Base-by-base conservation (phyloP, 805 yeast species). In the Pichia membranifaciens region DNA sequence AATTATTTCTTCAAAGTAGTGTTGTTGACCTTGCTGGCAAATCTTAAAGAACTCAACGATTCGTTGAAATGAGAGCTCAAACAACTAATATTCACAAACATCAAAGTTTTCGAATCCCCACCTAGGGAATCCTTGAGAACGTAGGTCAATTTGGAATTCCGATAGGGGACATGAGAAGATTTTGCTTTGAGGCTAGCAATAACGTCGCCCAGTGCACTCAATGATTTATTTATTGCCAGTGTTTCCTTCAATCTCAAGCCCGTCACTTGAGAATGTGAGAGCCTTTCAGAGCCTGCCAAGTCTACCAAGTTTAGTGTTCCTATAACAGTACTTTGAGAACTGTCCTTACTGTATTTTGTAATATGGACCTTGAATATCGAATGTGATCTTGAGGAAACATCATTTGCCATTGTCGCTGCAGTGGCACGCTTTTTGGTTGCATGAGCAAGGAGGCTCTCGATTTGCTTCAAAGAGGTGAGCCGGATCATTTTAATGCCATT, bases 221-320 rank as follows among this genome's bases (percentile, higher is more conserved):
- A 71, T 7, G 96, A 88, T 62, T 81, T 85, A 66, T 91, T 91
- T 49, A 91, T 91, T 8, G 89, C 78, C 58, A 85, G 91, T 0
- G 98, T 90, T 64, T 91, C 99, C 53, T 78, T 77, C 23, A 91
- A 68, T 42, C 97, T 67, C 12, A 82, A 86, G 0, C 97, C 97
- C 1, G 77, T 75, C 0, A 80, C 95, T 57, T 82, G 85, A 0
- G 96, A 85, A 16, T 77, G 73, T 9, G 81, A 64, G 15, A 90
- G 70, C 48, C 98, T 72, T 67, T 91, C 99, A 0, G 96, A 87
- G 2, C 99, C 99, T 0, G 99, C 99, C 47, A 91, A 70, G 66
- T 91, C 99, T 42, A 93, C 81, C 46, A 91, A 68, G 58, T 91
- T 90, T 48, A 91, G 68, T 2, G 77, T 73, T 10, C 96, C 93